These are phyloP conservation scores for Lanmaoa rubissima DNA, from an alignment of 768 basidiomycete species.

Conservation along the genomic window DNA sequence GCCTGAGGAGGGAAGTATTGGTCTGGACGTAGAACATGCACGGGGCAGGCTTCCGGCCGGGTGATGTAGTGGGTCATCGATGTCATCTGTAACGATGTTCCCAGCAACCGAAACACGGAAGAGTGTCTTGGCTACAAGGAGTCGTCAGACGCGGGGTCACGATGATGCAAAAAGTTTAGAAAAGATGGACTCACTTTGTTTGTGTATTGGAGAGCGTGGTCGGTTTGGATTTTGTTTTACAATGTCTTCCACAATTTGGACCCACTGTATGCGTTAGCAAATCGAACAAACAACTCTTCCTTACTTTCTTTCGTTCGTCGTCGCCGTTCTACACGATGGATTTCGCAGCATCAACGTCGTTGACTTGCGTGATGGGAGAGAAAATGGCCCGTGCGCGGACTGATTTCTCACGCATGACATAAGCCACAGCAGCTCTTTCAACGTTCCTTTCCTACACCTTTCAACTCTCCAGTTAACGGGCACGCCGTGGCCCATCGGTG, in stretches of 20 bases:
- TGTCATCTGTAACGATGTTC: background rate
- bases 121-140: background rate
- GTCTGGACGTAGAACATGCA: background rate
- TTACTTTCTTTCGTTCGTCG: conserved; percentile 32
- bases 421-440: conserved; percentile 53
- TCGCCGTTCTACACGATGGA: conserved; percentile 29
- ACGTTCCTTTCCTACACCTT: conserved; percentile 33
- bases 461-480: conserved; percentile 25
- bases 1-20: background rate
- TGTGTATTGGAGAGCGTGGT: conserved; percentile 42
- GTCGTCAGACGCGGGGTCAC: no score
- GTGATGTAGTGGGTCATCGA: background rate
- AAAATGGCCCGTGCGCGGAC: conserved; percentile 57
- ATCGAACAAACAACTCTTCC: conserved; percentile 45
- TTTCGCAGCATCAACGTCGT: conserved; percentile 12
- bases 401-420: conserved; percentile 44
- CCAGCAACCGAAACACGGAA: background rate
- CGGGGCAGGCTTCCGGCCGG: no score
- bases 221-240: conserved; percentile 64
- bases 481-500: conserved; percentile 15
- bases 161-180: background rate
- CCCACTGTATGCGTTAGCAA: conserved; percentile 60
- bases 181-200: conserved; percentile 28
- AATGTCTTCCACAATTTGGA: conserved; percentile 74
- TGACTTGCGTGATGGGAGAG: conserved; percentile 26